Evolutionary conservation across 2,329 filamentous ascomycete species (phyloP), one percentile per base, ranked within the genome.

Genomic region (Calonectria montana): DNA sequence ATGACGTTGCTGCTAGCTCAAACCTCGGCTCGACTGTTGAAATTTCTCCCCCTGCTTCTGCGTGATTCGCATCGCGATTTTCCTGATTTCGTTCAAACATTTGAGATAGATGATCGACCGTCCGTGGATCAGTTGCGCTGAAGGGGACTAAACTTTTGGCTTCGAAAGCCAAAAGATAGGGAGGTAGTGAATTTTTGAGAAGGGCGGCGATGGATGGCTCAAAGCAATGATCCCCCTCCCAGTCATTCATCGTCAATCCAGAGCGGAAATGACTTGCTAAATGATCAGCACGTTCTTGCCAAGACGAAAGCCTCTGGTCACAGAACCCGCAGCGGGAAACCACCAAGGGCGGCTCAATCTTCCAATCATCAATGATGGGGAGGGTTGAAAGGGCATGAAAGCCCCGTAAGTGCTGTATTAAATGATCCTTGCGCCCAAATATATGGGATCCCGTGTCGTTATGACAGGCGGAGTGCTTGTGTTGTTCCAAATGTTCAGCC

Each of bases 381-480:
- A 37, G 79, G 68, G 1, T 79, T 80, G 86, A 85, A 8, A 75
- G 27, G 15, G 73, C 70, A 64, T 65, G 62, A 13, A 65, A 48
- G 5, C 25, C 43, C 25, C 50, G 23, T 4, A 86, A 63, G 63
- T 86, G 85, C 61, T 86, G 85, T 4, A 83, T 80, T 1, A 86
- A 78, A 69, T 86, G 85, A 21, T 86, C 85, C 68, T 86, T 86
- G 7, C 85, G 76, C 62, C 82, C 84, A 39, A 86, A 86, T 0
- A 21, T 43, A 31, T 41, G 39, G 25, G 23, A 8, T 13, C 16
- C 39, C 23, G 83, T 83, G 10, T 84, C 84, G 31, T 89, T 87
- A 48, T 87, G 86, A 74, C 90, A 92, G 21, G 85, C 80, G 2
- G 77, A 77, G 31, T 82, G 81, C 13, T 84, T 83, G 65, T 86